Conservation (phyloP, 106 monocot species). For the Allium cepa region DNA sequence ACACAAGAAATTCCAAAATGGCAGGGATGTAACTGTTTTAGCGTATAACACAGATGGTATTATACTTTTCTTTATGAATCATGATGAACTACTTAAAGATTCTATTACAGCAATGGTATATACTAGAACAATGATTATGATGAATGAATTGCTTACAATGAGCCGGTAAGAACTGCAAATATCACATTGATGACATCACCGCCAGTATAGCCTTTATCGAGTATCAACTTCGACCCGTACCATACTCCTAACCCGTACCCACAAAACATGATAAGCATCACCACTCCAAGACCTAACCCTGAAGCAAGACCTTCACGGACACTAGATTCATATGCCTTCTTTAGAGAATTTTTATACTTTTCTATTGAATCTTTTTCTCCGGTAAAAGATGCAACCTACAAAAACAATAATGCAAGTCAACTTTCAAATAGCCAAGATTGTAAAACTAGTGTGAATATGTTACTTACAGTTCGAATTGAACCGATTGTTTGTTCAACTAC, state of each 20-base stretch:
- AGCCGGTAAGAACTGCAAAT: conserved; percentile 50
- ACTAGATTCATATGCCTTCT: conserved; percentile 35
- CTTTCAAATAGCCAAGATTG: neutral
- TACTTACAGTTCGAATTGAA: conserved; percentile 68
- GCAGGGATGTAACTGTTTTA: too few relatives aligned
- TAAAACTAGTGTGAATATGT: neutral
- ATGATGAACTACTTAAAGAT: too few relatives aligned
- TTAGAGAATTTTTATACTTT: conserved; percentile 34
- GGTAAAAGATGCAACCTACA: conserved; percentile 69
- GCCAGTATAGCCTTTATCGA: conserved; percentile 61
- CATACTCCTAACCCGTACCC: conserved; percentile 55
- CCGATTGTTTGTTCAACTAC: conserved; percentile 70
- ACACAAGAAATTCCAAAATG: too few relatives aligned
- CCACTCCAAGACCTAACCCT: conserved; percentile 51
- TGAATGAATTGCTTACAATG: conserved; percentile 46
- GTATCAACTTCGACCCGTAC: conserved; percentile 60
- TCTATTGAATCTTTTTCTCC: conserved; percentile 44
- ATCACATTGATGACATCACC: conserved; percentile 54
- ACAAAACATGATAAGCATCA: conserved; percentile 36
- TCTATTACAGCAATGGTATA: neutral
- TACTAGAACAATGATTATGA: neutral
- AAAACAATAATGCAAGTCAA: neutral
- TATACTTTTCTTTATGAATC: too few relatives aligned
- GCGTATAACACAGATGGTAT: too few relatives aligned
- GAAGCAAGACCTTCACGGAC: conserved; percentile 43